Base-by-base conservation (phyloP, 2,329 filamentous ascomycete genomes). In the Nemania sp. region DNA sequence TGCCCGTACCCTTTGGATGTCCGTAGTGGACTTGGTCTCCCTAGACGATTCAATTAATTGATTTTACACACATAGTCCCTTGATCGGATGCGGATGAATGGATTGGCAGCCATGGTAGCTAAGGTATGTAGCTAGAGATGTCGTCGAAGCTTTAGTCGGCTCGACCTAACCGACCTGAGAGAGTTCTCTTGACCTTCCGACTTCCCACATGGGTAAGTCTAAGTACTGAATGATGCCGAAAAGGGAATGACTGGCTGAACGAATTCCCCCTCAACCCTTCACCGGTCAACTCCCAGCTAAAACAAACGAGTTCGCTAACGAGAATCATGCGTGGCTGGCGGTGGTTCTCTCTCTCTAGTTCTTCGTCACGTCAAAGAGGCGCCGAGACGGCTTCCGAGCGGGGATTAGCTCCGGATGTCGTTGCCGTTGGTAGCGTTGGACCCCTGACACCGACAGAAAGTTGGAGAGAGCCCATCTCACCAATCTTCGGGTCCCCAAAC, bases 361-460 rank as follows among this genome's bases (percentile, higher is more conserved):
- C 25, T 29, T 29, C 25, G 25, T 7, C 25, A 29, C n/a, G n/a
- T n/a, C n/a, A n/a, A n/a, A n/a, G 25, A 29, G 4, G 25, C n/a
- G 25, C 25, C 25, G 25, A 29, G 39, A 6, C 11, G 6, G 39
- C 37, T 50, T 20, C 42, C 15, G 18, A 29, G 25, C 48, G 49
- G 54, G 48, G 54, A 17, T 47, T 25, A 17, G n/a, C 35, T 20
- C 37, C 43, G 49, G 43, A 52, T 40, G 39, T 48, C 39, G 15
- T 32, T 49, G 32, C 49, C 25, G 43, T 61, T 50, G 21, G 53
- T 53, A 42, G 59, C 54, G 39, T 21, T n/a, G n/a, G 34, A 54
- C 32, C 48, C 59, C 49, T 53, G 54, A 18, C 39, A 25, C 12
- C n/a, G n/a, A n/a, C n/a, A n/a, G n/a, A n/a, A n/a, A 2, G 13